These are phyloP conservation scores for Boletus subparvulus DNA, from an alignment of 768 basidiomycete genomes.

Conservation along the genomic window DNA sequence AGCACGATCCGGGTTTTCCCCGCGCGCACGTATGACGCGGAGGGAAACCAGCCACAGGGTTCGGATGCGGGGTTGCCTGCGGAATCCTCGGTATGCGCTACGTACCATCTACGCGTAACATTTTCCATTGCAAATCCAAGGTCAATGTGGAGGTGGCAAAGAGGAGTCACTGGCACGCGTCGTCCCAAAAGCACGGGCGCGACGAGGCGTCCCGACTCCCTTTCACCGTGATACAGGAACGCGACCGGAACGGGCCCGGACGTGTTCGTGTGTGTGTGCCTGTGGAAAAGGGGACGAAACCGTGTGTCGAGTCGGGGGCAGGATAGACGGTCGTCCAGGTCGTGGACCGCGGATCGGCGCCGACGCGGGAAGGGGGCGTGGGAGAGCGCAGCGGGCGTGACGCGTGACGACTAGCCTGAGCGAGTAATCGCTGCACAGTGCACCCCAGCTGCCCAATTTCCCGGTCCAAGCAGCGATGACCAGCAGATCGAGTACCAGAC, in stretches of 20 bases:
- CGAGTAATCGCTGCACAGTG: too few species aligned
- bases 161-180: slow-evolving; percentile 35
- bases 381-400: too few species aligned
- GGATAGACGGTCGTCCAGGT: slow-evolving; percentile 28
- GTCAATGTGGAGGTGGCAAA: slow-evolving; percentile 3
- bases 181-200: slow-evolving; percentile 37
- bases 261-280: neutral
- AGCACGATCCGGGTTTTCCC: slow-evolving; percentile 33
- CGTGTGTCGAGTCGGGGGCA: slow-evolving; percentile 28
- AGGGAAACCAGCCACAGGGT: slow-evolving; percentile 45
- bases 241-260: slow-evolving; percentile 28
- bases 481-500: too few species aligned
- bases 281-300: slow-evolving; percentile 27
- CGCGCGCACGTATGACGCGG: slow-evolving; percentile 24
- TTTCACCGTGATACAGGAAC: slow-evolving; percentile 40
- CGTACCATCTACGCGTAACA: slow-evolving; percentile 13
- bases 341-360: too few species aligned
- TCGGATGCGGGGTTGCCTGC: too few species aligned
- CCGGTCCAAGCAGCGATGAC: too few species aligned
- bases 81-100: neutral
- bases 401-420: too few species aligned
- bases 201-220: slow-evolving; percentile 33
- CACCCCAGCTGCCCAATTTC: too few species aligned
- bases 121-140: slow-evolving; percentile 27
- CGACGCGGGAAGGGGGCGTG: too few species aligned